phyloP scores from a whole-genome alignment of 805 yeast species.

The Dipodascus geniculatus region DNA sequence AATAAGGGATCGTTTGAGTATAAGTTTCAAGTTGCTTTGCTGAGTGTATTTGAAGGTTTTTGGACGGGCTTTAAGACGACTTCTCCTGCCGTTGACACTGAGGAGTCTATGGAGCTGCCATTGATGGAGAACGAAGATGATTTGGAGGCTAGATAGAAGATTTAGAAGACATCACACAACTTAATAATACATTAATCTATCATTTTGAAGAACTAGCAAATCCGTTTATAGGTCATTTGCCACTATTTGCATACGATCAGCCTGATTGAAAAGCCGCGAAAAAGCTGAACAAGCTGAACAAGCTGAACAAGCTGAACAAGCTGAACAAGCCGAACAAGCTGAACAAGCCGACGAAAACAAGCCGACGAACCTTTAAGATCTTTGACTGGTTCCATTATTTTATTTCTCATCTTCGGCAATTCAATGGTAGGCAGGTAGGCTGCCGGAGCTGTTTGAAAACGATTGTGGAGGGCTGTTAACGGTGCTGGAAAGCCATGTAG shows the following conservation, averaged over 20 bases:
- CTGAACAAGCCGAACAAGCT: too few species aligned
- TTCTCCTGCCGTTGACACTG: not conserved
- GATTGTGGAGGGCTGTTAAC: too few species aligned
- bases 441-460: too few species aligned
- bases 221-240: not conserved
- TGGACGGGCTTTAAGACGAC: slow-evolving; percentile 22
- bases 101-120: not conserved
- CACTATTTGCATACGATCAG: not conserved
- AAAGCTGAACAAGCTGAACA: too few species aligned
- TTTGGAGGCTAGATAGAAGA: not conserved
- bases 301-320: too few species aligned
- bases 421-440: too few species aligned
- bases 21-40: slow-evolving; percentile 19
- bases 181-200: not conserved
- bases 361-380: too few species aligned
- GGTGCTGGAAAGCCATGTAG: too few species aligned
- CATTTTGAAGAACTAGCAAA: not conserved
- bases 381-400: too few species aligned
- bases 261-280: too few species aligned
- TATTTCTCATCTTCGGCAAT: too few species aligned
- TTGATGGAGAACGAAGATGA: not conserved
- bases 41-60: slow-evolving; percentile 22
- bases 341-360: too few species aligned
- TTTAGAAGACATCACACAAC: not conserved
- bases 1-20: slow-evolving; percentile 23